Percentiles rank a stretch among this genome's conserved stretches.
Conservation (phyloP, 768 basidiomycete genomes). For the Rhizopogon roseolus region DNA sequence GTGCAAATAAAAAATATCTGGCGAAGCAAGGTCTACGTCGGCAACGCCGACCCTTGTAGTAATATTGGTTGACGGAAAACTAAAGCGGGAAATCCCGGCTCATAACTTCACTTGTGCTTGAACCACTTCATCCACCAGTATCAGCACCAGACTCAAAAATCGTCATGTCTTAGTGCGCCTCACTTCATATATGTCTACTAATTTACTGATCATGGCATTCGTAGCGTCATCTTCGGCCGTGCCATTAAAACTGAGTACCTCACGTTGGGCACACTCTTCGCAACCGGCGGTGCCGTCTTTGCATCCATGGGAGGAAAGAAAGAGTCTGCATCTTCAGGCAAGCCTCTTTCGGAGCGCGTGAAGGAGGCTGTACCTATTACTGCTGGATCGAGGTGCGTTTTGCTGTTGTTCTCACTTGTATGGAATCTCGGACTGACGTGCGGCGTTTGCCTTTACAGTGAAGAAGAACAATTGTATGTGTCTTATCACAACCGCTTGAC, state of each 20-base stretch:
- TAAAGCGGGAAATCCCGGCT: slow-evolving; percentile 16
- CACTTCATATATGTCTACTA: background rate
- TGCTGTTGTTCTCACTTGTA: background rate
- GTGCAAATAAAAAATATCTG: no score
- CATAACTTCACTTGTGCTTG: slow-evolving; percentile 12
- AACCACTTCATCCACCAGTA: background rate
- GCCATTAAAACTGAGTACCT: slow-evolving; percentile 80
- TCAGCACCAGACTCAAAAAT: slow-evolving; percentile 1
- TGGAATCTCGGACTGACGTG: slow-evolving; percentile 7
- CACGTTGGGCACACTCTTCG: slow-evolving; percentile 60
- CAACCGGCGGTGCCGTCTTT: slow-evolving; percentile 50
- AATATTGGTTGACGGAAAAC: background rate
- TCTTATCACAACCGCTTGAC: slow-evolving; percentile 2
- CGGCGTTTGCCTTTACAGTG: slow-evolving; percentile 35
- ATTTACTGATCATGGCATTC: background rate
- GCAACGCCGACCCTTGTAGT: no score
- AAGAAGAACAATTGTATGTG: slow-evolving; percentile 83
- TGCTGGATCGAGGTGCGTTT: slow-evolving; percentile 63
- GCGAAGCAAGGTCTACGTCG: no score
- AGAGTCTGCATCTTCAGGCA: slow-evolving; percentile 34
- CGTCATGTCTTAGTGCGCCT: slow-evolving; percentile 43
- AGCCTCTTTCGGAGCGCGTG: slow-evolving; percentile 48
- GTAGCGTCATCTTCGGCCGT: slow-evolving; percentile 74
- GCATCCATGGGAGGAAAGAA: slow-evolving; percentile 56
- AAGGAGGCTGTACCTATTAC: slow-evolving; percentile 61